phyloP scores from a whole-genome alignment of 2,329 filamentous ascomycete species.

The Colletotrichum sansevieriae region DNA sequence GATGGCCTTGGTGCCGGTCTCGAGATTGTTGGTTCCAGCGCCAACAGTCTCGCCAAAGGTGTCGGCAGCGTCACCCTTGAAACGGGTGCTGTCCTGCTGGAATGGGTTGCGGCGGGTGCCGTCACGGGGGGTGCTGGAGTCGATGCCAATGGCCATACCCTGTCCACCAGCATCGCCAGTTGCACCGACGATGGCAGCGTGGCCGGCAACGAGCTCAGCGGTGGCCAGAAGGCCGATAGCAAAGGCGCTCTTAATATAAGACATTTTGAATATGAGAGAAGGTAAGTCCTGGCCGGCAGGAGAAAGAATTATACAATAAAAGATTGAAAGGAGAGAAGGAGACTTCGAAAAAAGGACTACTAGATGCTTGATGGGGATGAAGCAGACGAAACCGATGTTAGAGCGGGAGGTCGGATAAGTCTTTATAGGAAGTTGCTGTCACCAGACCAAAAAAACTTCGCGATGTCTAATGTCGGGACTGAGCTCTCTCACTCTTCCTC shows the following conservation, averaged over 20 bases:
- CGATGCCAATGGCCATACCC: constrained; percentile 65
- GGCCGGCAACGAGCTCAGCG: constrained; percentile 69
- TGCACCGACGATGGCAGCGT: constrained; percentile 71
- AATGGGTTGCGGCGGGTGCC: constrained; percentile 71
- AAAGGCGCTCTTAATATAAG: constrained; percentile 50
- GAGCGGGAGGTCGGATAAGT: constrained; percentile 11
- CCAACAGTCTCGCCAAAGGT: constrained; percentile 71
- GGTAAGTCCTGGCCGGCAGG: constrained; percentile 41
- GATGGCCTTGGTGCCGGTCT: constrained; percentile 68
- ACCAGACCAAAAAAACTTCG: not conserved
- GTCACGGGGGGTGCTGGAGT: constrained; percentile 70
- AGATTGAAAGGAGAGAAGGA: constrained; percentile 35
- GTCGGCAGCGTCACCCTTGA: constrained; percentile 65
- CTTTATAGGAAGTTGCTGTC: constrained; percentile 28
- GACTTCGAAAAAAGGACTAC: constrained; percentile 23
- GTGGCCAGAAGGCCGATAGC: constrained; percentile 64
- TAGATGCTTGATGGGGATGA: constrained; percentile 26
- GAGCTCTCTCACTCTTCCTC: not conserved
- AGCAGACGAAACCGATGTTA: not conserved
- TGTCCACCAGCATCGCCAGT: constrained; percentile 69
- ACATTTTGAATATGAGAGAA: constrained; percentile 46
- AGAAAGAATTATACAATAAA: constrained; percentile 36
- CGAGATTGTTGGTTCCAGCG: constrained; percentile 67
- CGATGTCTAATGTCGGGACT: constrained; percentile 35
- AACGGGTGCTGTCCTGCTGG: constrained; percentile 74